phyloP scores from a whole-genome alignment of 306 rosid species.

The Cucumis sativus region DNA sequence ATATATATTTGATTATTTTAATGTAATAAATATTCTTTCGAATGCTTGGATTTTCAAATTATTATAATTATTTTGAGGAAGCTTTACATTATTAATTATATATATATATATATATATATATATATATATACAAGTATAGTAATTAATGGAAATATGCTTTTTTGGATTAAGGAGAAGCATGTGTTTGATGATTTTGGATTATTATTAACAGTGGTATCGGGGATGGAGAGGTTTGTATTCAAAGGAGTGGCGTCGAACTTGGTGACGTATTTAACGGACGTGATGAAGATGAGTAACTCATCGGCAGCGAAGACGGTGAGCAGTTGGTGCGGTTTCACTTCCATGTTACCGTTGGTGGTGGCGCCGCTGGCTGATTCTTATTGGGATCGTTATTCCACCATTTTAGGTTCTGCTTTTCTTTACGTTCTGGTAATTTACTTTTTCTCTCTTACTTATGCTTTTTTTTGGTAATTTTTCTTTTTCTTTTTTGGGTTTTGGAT shows the following conservation, averaged over 20 bases:
- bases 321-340: conserved; percentile 80
- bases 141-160: too few relatives aligned
- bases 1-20: too few relatives aligned
- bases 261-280: conserved; percentile 75
- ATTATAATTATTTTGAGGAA: too few relatives aligned
- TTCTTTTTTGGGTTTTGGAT: background rate
- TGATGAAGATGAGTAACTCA: conserved; percentile 67
- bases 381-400: conserved; percentile 64
- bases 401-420: conserved; percentile 49
- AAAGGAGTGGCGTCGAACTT: conserved; percentile 85
- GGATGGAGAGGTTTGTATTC: conserved; percentile 88
- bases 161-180: too few relatives aligned
- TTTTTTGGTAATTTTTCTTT: background rate
- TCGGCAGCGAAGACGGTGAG: conserved; percentile 84
- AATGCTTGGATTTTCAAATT: too few relatives aligned
- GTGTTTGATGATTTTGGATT: background rate
- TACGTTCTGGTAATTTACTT: conserved; percentile 40
- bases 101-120: too few relatives aligned
- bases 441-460: background rate
- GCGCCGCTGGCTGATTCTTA: conserved; percentile 84
- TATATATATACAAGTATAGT: too few relatives aligned
- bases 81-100: too few relatives aligned
- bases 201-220: conserved; percentile 40
- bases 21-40: too few relatives aligned
- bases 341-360: conserved; percentile 68